Percentiles rank a stretch among this genome's conserved stretches.
These are phyloP conservation scores for Exophiala aquamarina DNA, from an alignment of 2,329 filamentous ascomycete genomes.

Conservation along the genomic window DNA sequence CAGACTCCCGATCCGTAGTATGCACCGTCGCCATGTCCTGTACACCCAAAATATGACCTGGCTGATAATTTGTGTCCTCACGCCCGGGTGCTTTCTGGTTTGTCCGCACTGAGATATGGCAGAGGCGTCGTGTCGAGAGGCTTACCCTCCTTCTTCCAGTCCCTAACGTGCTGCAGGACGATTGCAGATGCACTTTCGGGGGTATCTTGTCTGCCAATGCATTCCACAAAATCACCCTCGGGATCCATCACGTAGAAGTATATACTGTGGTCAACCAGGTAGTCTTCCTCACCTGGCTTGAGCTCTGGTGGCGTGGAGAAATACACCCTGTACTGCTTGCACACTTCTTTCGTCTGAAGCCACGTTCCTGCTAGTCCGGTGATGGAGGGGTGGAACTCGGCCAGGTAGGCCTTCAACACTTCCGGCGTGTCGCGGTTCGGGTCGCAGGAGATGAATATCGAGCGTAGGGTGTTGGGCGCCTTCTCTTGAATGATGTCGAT, in stretches of 20 bases:
- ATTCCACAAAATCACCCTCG: constrained; percentile 96
- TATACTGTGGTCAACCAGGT: constrained; percentile 97
- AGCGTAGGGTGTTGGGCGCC: constrained; percentile 56
- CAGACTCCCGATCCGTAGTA: not conserved
- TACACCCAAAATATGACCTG: not conserved
- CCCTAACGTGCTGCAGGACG: constrained; percentile 81
- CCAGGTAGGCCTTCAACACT: constrained; percentile 79
- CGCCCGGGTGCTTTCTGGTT: constrained; percentile 1
- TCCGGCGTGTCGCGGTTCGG: constrained; percentile 85
- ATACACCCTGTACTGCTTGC: constrained; percentile 95
- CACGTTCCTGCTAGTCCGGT: constrained; percentile 90
- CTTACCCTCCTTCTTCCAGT: constrained; percentile 61
- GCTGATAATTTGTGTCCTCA: not conserved
- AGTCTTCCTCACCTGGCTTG: constrained; percentile 83
- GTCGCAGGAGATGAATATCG: constrained; percentile 94
- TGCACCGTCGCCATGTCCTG: constrained; percentile 16
- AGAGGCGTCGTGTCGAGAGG: constrained; percentile 48
- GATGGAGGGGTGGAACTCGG: constrained; percentile 85
- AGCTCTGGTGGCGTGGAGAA: constrained; percentile 90
- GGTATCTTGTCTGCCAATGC: constrained; percentile 90
- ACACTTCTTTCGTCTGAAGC: constrained; percentile 88
- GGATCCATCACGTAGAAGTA: constrained; percentile 99
- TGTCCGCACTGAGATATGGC: constrained; percentile 19
- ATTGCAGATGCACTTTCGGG: constrained; percentile 80
- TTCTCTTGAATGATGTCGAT: constrained; percentile 64